These are phyloP conservation scores for Heterobasidion irregulare DNA, from an alignment of 1,284 basidiomycete genomes.

Conservation along the genomic window DNA sequence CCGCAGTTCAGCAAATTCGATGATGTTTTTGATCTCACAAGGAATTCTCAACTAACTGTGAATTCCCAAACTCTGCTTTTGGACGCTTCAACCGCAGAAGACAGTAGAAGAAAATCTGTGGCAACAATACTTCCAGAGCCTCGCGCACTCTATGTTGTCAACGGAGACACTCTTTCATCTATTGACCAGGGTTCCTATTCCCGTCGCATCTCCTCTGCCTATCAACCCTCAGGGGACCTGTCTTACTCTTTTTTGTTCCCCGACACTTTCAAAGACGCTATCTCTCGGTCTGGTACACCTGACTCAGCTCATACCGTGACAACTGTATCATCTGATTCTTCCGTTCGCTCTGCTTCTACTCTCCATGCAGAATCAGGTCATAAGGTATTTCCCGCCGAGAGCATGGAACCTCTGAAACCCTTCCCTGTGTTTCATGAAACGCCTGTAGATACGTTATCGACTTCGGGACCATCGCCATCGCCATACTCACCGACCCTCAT, in stretches of 20 bases:
- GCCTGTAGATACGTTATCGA: too few species aligned
- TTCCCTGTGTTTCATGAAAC: neutral
- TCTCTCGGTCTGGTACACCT: conserved; percentile 14
- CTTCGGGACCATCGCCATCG: too few species aligned
- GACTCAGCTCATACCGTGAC: conserved; percentile 10
- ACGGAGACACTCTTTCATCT: neutral
- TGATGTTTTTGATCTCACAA: too few species aligned
- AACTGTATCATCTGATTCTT: too few species aligned
- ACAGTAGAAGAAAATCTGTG: neutral
- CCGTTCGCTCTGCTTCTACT: neutral
- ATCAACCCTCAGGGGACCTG: neutral
- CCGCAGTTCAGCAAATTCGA: neutral
- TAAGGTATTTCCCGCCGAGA: neutral
- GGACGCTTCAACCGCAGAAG: neutral
- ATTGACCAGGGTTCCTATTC: neutral
- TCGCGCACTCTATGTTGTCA: neutral
- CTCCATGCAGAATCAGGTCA: conserved; percentile 2
- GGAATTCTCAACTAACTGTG: neutral
- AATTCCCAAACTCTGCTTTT: neutral
- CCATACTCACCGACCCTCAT: too few species aligned
- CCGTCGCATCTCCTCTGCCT: neutral
- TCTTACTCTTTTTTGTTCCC: conserved; percentile 9
- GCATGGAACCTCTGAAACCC: neutral
- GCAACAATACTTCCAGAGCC: neutral
- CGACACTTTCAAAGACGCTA: conserved; percentile 16